Evolutionary conservation across 2,329 filamentous ascomycete species (phyloP).

Genomic region (Anthostomella pinea): DNA sequence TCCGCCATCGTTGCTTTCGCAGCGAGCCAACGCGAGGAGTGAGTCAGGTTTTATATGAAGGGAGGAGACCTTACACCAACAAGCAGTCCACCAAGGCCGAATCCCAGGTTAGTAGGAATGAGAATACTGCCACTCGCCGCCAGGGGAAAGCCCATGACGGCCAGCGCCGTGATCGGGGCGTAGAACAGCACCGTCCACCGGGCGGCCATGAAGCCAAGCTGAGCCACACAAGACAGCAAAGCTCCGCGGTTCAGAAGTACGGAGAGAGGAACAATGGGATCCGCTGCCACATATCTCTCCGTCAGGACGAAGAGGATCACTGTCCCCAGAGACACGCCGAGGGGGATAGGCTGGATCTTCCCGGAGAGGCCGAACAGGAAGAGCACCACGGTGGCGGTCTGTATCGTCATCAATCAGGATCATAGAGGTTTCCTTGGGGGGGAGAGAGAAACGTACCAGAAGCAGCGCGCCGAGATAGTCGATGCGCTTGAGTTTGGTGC

Average conservation of each 20-base stretch:
- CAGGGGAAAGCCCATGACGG: slow-evolving; percentile 67
- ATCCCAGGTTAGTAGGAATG: slow-evolving; percentile 78
- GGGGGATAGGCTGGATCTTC: slow-evolving; percentile 55
- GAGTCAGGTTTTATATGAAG: too few relatives aligned
- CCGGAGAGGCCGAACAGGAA: slow-evolving; percentile 70
- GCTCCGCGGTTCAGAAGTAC: slow-evolving; percentile 69
- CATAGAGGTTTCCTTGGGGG: too few relatives aligned
- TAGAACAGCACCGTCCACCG: slow-evolving; percentile 82
- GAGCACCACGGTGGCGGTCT: slow-evolving; percentile 64
- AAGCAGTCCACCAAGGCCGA: slow-evolving; percentile 69
- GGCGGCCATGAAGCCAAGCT: slow-evolving; percentile 75
- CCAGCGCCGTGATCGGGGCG: slow-evolving; percentile 74
- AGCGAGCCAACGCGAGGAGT: not conserved
- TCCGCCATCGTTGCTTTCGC: too few relatives aligned
- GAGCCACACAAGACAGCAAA: slow-evolving; percentile 69
- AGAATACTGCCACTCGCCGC: slow-evolving; percentile 72
- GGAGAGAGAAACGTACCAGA: slow-evolving; percentile 48
- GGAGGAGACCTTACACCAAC: slow-evolving; percentile 51
- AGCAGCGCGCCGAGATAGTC: slow-evolving; percentile 72
- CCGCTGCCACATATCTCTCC: slow-evolving; percentile 60
- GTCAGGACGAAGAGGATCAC: slow-evolving; percentile 56
- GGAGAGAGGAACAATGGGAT: slow-evolving; percentile 72
- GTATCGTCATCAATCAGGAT: slow-evolving; percentile 2
- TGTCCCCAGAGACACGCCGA: slow-evolving; percentile 55
- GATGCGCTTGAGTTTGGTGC: slow-evolving; percentile 59